Evolutionary conservation across 495 filamentous ascomycete species (phyloP), one percentile per base, ranked within the genome.

Genomic region (Lasiosphaeria hispida): DNA sequence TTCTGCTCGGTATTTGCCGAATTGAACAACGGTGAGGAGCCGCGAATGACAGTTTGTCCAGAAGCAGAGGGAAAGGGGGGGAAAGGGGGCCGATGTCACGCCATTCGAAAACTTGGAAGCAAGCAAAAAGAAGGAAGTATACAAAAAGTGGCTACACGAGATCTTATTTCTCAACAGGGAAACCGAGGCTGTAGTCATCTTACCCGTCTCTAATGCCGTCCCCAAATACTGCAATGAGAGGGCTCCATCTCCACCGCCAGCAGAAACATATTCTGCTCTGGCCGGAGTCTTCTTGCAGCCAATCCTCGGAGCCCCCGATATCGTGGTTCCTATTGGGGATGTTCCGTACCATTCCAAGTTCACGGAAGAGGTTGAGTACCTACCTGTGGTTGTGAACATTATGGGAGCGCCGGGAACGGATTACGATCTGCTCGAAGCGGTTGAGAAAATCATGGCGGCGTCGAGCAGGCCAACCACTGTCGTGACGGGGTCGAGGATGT

Each of bases 211-310:
- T n/a, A n/a, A n/a, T n/a, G n/a, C n/a, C n/a, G n/a, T n/a, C n/a
- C n/a, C n/a, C n/a, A n/a, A n/a, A n/a, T n/a, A n/a, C n/a, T n/a
- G n/a, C n/a, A n/a, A n/a, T n/a, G n/a, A n/a, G n/a, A n/a, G n/a
- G n/a, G n/a, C n/a, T n/a, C n/a, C n/a, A n/a, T n/a, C n/a, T n/a
- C n/a, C n/a, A n/a, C n/a, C n/a, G n/a, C n/a, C n/a, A n/a, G n/a
- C n/a, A n/a, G n/a, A n/a, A n/a, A n/a, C n/a, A n/a, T n/a, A n/a
- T n/a, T n/a, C n/a, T n/a, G n/a, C n/a, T n/a, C n/a, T n/a, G n/a
- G n/a, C n/a, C n/a, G n/a, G n/a, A n/a, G n/a, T n/a, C n/a, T 52
- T 56, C 15, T 13, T 56, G 53, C 42, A 23, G n/a, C 42, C 53
- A 1, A 56, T 39, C 8, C 43, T 56, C 1, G 43, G 53, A 7